Evolutionary conservation across 345 rosid genomes (phyloP).

Genomic region (Gossypium australe): DNA sequence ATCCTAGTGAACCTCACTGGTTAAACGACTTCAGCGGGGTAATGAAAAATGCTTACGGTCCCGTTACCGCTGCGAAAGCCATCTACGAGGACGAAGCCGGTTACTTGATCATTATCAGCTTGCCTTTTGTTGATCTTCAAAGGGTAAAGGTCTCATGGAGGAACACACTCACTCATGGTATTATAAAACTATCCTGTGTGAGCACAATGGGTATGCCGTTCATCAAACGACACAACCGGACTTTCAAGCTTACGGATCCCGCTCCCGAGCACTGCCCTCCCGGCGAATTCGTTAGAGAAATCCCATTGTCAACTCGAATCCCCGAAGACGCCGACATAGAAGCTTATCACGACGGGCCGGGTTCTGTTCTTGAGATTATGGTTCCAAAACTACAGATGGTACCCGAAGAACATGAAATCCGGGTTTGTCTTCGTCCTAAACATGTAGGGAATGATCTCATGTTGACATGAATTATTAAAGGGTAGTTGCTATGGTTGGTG

Average conservation of each 20-base stretch:
- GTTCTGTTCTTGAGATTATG: conserved; percentile 84
- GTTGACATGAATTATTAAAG: conserved; percentile 26
- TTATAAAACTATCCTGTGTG: conserved; percentile 75
- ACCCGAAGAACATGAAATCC: conserved; percentile 92
- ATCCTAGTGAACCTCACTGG: conserved; percentile 38
- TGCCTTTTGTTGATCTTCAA: conserved; percentile 86
- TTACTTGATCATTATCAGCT: conserved; percentile 72
- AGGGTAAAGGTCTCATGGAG: conserved; percentile 95
- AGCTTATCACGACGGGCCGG: conserved; percentile 87
- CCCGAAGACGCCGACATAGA: conserved; percentile 95
- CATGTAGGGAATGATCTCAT: conserved; percentile 63
- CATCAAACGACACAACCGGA: conserved; percentile 28
- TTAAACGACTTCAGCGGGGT: conserved; percentile 34
- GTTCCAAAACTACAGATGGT: conserved; percentile 83
- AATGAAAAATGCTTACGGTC: conserved; percentile 72
- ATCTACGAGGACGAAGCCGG: conserved; percentile 33
- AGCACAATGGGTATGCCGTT: conserved; percentile 68
- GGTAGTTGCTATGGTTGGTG: neutral
- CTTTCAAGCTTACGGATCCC: conserved; percentile 88
- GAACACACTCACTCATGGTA: conserved; percentile 69
- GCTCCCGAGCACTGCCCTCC: conserved; percentile 93
- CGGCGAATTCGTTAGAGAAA: conserved; percentile 88
- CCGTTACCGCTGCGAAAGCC: conserved; percentile 27
- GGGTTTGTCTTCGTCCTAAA: conserved; percentile 78
- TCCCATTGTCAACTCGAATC: conserved; percentile 72